These are phyloP conservation scores for Cladosporium sp. DNA, from an alignment of 2,329 filamentous ascomycete species.

Conservation along the genomic window DNA sequence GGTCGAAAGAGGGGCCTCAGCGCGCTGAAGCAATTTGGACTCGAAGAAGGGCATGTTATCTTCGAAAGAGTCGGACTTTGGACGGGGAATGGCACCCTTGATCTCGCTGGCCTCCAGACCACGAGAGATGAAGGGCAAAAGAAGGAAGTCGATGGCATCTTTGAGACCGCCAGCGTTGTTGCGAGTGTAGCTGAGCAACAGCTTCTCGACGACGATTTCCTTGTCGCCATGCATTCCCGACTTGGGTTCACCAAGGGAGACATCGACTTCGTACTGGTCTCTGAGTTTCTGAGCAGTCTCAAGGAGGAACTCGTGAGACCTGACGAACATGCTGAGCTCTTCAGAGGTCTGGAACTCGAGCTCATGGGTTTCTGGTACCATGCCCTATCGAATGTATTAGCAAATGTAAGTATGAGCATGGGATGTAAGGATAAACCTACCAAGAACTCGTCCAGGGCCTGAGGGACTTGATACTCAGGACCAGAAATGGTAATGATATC, in stretches of 20 bases:
- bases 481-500: conserved; percentile 95
- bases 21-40: conserved; percentile 92
- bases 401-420: neutral
- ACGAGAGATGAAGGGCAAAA: conserved; percentile 79
- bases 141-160: conserved; percentile 93
- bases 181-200: conserved; percentile 71
- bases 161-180: conserved; percentile 95
- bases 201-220: conserved; percentile 47
- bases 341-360: conserved; percentile 76
- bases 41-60: conserved; percentile 96
- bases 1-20: conserved; percentile 71
- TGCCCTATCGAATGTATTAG: conserved; percentile 52
- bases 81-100: conserved; percentile 93
- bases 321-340: conserved; percentile 77
- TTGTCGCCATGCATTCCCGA: conserved; percentile 44
- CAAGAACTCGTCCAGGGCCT: conserved; percentile 93
- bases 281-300: conserved; percentile 83
- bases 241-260: conserved; percentile 63
- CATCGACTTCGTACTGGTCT: conserved; percentile 86
- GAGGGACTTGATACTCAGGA: conserved; percentile 96
- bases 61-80: conserved; percentile 98
- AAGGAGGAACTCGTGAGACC: conserved; percentile 75
- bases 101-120: conserved; percentile 86
- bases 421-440: neutral
- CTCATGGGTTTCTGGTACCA: conserved; percentile 96